phyloP scores from a whole-genome alignment of 345 rosid genomes.

The Eucalyptus fibrosa region DNA sequence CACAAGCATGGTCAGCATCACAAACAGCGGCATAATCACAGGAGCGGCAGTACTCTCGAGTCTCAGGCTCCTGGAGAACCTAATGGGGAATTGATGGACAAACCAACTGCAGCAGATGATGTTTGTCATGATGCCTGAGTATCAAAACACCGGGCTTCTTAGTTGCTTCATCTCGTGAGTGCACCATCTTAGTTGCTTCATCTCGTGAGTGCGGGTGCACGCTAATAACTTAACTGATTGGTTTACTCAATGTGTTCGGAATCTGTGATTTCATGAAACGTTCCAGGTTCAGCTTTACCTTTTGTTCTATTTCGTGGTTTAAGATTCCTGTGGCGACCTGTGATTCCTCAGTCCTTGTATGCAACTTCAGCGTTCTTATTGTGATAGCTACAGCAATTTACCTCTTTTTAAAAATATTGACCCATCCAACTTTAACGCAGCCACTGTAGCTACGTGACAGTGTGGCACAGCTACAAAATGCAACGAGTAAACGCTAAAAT shows the following conservation, averaged over 20 bases:
- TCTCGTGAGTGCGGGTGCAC: neutral
- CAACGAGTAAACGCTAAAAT: neutral
- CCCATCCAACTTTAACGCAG: neutral
- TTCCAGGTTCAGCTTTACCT: neutral
- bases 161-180: neutral
- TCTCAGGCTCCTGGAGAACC: neutral
- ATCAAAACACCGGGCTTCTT: neutral
- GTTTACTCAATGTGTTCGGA: neutral
- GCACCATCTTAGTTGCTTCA: neutral
- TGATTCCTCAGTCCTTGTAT: neutral
- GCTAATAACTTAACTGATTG: neutral
- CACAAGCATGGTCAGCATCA: conserved; percentile 1
- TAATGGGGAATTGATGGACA: neutral
- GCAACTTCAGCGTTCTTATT: neutral
- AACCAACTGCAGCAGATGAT: neutral
- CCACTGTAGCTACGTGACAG: neutral
- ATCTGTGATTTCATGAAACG: neutral
- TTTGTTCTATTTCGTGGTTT: neutral
- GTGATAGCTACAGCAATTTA: neutral
- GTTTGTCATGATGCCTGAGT: neutral
- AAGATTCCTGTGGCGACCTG: neutral
- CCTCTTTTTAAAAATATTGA: neutral
- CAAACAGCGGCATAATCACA: neutral
- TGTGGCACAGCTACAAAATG: neutral
- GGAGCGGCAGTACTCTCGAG: neutral